Percentiles rank a stretch among this genome's conserved stretches.
These are phyloP conservation scores for Nothophytophthora sp. DNA, from an alignment of 352 stramenopile species.

Conservation along the genomic window DNA sequence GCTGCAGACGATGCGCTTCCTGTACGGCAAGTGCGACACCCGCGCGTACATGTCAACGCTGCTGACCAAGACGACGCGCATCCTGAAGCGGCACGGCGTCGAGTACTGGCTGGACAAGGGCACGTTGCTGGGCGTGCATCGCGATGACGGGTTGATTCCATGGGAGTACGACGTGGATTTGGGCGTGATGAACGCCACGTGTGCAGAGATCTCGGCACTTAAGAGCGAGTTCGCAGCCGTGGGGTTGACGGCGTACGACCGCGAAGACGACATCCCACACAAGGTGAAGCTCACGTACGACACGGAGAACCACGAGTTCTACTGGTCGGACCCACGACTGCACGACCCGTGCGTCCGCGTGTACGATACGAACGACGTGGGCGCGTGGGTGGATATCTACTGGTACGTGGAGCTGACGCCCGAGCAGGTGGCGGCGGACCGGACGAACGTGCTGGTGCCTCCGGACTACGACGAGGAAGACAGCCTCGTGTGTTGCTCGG, in stretches of 20 bases:
- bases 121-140: constrained; percentile 68
- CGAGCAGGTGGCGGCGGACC: constrained; percentile 40
- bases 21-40: constrained; percentile 81
- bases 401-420: constrained; percentile 73
- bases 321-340: constrained; percentile 75
- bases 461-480: constrained; percentile 59
- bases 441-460: constrained; percentile 54
- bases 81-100: constrained; percentile 64
- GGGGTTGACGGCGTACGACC: constrained; percentile 69
- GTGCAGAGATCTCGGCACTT: constrained; percentile 61
- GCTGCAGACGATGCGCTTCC: constrained; percentile 52
- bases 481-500: constrained; percentile 73
- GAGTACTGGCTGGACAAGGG: constrained; percentile 88
- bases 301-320: constrained; percentile 81
- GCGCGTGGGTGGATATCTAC: constrained; percentile 82
- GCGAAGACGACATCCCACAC: constrained; percentile 71
- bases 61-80: constrained; percentile 63
- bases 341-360: constrained; percentile 80
- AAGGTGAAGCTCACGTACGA: constrained; percentile 86
- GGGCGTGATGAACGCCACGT: constrained; percentile 79
- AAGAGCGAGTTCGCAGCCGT: constrained; percentile 64
- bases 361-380: constrained; percentile 58
- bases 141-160: constrained; percentile 70
- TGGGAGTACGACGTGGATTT: constrained; percentile 85
- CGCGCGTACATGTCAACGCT: constrained; percentile 65